Conservation (phyloP, 305 asterid species). For the Ajuga reptans region DNA sequence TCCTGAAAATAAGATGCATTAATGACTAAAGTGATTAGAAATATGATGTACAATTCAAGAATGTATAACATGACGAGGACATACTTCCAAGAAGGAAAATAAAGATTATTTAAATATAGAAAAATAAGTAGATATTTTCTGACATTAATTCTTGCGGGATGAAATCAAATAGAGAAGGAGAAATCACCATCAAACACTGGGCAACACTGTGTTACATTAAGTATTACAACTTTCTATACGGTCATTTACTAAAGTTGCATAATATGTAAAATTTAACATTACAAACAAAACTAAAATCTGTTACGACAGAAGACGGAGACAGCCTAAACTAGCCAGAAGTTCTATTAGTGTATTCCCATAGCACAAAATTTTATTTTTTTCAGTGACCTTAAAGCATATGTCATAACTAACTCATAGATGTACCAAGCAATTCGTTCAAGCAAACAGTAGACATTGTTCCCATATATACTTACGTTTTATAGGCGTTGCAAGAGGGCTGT, state of each 20-base stretch:
- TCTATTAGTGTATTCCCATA: not conserved
- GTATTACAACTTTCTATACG: not conserved
- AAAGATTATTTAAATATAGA: not conserved
- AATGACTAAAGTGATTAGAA: not conserved
- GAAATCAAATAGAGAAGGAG: slow-evolving; percentile 4
- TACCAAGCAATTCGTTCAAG: slow-evolving; percentile 18
- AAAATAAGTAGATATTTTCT: not conserved
- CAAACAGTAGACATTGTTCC: slow-evolving; percentile 12
- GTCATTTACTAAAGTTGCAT: not conserved
- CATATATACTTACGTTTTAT: slow-evolving; percentile 74
- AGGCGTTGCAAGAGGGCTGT: slow-evolving; percentile 97
- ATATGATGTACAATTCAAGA: slow-evolving; percentile 9
- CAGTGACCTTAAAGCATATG: slow-evolving; percentile 8
- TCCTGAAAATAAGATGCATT: slow-evolving; percentile 39
- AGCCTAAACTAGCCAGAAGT: not conserved
- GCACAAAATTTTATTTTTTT: not conserved
- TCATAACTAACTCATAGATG: not conserved
- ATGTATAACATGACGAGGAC: not conserved
- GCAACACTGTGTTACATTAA: not conserved
- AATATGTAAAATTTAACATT: not conserved
- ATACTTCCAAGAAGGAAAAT: not conserved
- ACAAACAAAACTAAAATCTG: not conserved
- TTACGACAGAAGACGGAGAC: not conserved
- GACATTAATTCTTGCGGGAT: not conserved
- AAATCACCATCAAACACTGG: not conserved